Percentiles rank a stretch among this genome's conserved stretches.
These are phyloP conservation scores for Hortaea sp. DNA, from an alignment of 2,329 filamentous ascomycete genomes.

Conservation along the genomic window DNA sequence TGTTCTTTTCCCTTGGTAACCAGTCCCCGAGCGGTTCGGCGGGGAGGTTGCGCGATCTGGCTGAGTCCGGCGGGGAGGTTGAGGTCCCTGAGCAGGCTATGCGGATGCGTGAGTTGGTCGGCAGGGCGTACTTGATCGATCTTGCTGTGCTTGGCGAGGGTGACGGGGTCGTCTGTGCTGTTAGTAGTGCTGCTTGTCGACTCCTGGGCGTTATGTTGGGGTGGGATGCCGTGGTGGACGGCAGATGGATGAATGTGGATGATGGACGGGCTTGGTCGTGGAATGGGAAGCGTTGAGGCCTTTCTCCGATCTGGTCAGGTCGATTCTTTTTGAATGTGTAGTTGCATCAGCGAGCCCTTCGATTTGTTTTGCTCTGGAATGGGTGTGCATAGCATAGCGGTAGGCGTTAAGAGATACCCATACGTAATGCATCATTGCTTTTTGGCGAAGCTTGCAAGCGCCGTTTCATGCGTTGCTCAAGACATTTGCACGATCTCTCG, in stretches of 20 bases:
- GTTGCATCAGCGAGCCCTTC: no score
- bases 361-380: no score
- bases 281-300: constrained; percentile 15
- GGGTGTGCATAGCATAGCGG: not conserved
- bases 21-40: not conserved
- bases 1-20: constrained; percentile 68
- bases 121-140: constrained; percentile 73
- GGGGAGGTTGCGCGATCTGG: not conserved
- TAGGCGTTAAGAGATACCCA: not conserved
- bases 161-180: constrained; percentile 66
- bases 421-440: not conserved
- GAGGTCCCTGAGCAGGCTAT: constrained; percentile 40
- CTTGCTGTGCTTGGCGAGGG: constrained; percentile 60
- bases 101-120: constrained; percentile 61
- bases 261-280: constrained; percentile 38
- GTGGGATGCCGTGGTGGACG: constrained; percentile 56
- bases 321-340: no score
- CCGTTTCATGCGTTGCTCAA: no score
- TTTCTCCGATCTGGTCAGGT: not conserved
- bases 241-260: constrained; percentile 71
- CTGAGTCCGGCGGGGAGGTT: not conserved
- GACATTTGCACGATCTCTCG: no score
- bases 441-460: not conserved
- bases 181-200: constrained; percentile 58
- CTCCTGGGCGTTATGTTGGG: constrained; percentile 79